phyloP scores from a whole-genome alignment of 768 basidiomycete genomes.

The Auricularia heimuer region DNA sequence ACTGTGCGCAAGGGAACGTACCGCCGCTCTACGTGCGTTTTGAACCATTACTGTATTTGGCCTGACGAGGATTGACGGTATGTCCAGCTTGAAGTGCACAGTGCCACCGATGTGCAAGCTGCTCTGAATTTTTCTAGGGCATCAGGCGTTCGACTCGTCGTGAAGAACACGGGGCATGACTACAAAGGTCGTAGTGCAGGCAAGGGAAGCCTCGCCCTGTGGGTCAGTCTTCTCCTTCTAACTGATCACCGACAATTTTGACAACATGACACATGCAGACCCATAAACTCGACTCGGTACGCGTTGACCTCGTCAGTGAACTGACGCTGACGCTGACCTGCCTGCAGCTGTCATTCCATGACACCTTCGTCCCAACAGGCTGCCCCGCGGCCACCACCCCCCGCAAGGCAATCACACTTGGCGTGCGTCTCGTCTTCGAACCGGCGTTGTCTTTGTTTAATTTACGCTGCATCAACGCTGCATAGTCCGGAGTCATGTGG shows the following conservation, averaged over 20 bases:
- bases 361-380: not conserved
- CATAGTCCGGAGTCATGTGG: not conserved
- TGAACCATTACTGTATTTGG: too few relatives aligned
- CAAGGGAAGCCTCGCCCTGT: not conserved
- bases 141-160: conserved; percentile 1
- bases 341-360: not conserved
- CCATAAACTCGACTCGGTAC: too few relatives aligned
- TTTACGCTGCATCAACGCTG: too few relatives aligned
- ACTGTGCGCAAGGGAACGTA: too few relatives aligned
- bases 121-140: conserved; percentile 2
- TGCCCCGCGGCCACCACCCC: not conserved
- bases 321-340: too few relatives aligned
- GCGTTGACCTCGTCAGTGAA: too few relatives aligned
- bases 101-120: not conserved
- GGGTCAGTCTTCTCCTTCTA: not conserved
- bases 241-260: too few relatives aligned
- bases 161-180: conserved; percentile 8
- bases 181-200: conserved; percentile 3
- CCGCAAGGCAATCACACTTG: not conserved
- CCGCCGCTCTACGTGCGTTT: too few relatives aligned
- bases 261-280: too few relatives aligned
- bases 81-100: conserved; percentile 1
- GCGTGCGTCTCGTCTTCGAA: not conserved
- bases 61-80: not conserved
- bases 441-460: too few relatives aligned